Evolutionary conservation across 306 rosid species (phyloP).

Genomic region (Mimosa bimucronata): DNA sequence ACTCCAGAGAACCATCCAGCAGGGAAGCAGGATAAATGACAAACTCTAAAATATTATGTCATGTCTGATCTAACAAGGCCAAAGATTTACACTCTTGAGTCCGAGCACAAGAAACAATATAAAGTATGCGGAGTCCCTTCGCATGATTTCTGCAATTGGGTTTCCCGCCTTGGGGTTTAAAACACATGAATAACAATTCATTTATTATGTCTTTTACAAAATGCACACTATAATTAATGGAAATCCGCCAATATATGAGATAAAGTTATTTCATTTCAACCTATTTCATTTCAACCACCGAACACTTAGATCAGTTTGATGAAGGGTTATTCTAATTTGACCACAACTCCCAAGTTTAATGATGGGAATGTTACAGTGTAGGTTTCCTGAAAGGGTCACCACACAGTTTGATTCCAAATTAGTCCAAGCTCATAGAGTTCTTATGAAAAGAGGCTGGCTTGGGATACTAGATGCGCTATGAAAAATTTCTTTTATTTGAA

Average conservation of each 20-base stretch:
- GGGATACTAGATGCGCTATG: too few species aligned
- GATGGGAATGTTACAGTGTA: too few species aligned
- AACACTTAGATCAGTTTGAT: too few species aligned
- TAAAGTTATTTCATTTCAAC: too few species aligned
- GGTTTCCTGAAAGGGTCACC: too few species aligned
- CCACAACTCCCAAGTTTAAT: too few species aligned
- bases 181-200: not conserved
- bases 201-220: not conserved
- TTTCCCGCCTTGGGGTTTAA: not conserved
- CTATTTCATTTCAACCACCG: too few species aligned
- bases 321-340: too few species aligned
- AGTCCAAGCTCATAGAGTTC: too few species aligned
- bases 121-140: not conserved
- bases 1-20: not conserved
- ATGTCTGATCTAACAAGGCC: not conserved
- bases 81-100: not conserved
- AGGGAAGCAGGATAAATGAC: not conserved
- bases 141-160: not conserved
- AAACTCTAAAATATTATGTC: not conserved
- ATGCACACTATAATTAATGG: not conserved
- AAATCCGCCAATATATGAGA: too few species aligned
- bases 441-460: too few species aligned
- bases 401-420: too few species aligned
- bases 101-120: not conserved
- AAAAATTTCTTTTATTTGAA: not conserved